phyloP scores from a whole-genome alignment of 306 rosid species.

The Vigna hirtella region DNA sequence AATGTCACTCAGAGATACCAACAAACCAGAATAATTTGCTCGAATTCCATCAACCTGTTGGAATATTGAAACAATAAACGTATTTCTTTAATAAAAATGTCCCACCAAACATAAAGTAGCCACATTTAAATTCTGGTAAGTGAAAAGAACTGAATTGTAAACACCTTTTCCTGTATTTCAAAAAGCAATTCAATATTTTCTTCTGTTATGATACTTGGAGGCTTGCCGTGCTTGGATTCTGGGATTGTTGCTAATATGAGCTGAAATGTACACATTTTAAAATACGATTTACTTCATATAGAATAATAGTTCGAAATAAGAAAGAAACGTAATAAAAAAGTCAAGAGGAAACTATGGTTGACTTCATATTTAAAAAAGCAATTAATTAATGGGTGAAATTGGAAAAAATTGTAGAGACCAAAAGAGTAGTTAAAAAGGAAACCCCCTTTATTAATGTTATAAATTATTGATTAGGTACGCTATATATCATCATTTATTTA shows the following conservation, averaged over 20 bases:
- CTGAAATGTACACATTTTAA: constrained; percentile 53
- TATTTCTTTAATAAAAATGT: constrained; percentile 33
- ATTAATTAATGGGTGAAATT: no score
- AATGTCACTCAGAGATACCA: constrained; percentile 79
- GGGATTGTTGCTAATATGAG: constrained; percentile 82
- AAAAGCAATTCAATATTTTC: constrained; percentile 90
- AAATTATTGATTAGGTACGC: no score
- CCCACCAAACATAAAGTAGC: constrained; percentile 17
- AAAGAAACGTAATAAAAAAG: not conserved
- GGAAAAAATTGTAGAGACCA: no score
- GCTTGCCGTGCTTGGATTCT: constrained; percentile 61
- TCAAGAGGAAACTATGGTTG: constrained; percentile 11
- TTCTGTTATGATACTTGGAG: constrained; percentile 82
- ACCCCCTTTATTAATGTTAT: no score
- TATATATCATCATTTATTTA: no score
- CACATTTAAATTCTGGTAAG: constrained; percentile 34
- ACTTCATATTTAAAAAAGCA: not conserved
- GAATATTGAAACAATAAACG: constrained; percentile 35
- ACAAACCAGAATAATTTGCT: constrained; percentile 78
- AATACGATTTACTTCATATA: constrained; percentile 38
- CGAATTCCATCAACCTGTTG: constrained; percentile 75
- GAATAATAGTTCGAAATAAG: constrained; percentile 23
- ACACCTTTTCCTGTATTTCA: constrained; percentile 86
- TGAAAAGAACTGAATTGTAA: constrained; percentile 39
- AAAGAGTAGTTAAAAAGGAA: no score